Conservation (phyloP, 225 moss, liverwort and hornwort genomes). For the Pseudoscleropodium purum region DNA sequence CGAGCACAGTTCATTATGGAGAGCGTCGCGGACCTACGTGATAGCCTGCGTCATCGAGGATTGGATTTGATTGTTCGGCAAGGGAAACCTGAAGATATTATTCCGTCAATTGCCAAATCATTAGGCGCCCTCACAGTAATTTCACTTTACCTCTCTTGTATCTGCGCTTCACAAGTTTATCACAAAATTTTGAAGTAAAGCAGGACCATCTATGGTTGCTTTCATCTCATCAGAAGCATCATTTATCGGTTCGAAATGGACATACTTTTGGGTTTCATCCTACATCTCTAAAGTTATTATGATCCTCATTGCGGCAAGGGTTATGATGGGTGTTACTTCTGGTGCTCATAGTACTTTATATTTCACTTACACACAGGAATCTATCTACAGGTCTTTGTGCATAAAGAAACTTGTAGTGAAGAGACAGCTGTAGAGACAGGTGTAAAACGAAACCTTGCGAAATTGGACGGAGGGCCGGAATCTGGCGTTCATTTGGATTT, state of each 20-base stretch:
- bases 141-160: not conserved
- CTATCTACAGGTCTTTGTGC: slow-evolving; percentile 64
- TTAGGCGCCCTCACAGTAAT: slow-evolving; percentile 70
- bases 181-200: not conserved
- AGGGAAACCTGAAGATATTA: slow-evolving; percentile 82
- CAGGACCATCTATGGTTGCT: not conserved
- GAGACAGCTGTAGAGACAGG: slow-evolving; percentile 72
- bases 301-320: not conserved
- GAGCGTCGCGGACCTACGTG: slow-evolving; percentile 74
- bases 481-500: slow-evolving; percentile 39
- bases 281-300: not conserved
- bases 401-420: slow-evolving; percentile 94
- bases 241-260: not conserved
- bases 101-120: slow-evolving; percentile 61
- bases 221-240: not conserved
- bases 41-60: slow-evolving; percentile 57
- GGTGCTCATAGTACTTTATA: not conserved
- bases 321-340: not conserved
- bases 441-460: slow-evolving; percentile 44
- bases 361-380: not conserved
- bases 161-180: not conserved
- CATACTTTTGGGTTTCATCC: not conserved
- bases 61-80: slow-evolving; percentile 79
- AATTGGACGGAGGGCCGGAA: slow-evolving; percentile 8
- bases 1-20: slow-evolving; percentile 93